Evolutionary conservation across 805 yeast genomes (phyloP), one percentile per base, ranked within the genome.

Genomic region (Maudiozyma serrabonitensis): DNA sequence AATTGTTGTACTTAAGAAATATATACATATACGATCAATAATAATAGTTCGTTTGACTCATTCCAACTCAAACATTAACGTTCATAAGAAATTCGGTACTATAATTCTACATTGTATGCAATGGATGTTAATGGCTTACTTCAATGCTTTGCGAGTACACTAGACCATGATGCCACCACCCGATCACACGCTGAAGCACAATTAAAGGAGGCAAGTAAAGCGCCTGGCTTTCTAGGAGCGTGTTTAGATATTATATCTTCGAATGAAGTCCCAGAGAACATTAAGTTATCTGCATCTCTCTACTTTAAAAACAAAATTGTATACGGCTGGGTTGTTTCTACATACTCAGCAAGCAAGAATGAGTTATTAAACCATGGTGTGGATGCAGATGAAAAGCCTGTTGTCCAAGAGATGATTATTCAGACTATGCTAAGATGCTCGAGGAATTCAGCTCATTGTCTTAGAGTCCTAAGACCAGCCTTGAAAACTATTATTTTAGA

Each of bases 181-280:
- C 79, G 95, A 56, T 73, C 71, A 46, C 77, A 78, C 46, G 93
- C 96, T 0, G 97, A 91, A 67, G 50, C 61, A 1, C 79, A 81
- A 56, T 75, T 90, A 46, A 75, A 75, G 50, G 72, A 74, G 57
- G 80, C 82, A 7, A 78, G 82, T 45, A 58, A 61, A 28, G 64
- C 74, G 3, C 79, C 85, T 1, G 95, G 95, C 5, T 90, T 90
- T 61, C 69, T 87, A 39, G 84, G 84, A 5, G 90, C 91, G 1
- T 86, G 95, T 64, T 69, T 91, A 44, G 91, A 87, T 61, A 82
- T 89, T 46, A 73, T 88, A 18, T 63, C 75, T 16, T 76, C 79
- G 19, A 67, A 68, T 6, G 78, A 75, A 16, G 80, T 75, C 15
- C 70, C 79, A 6, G 66, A 68, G 2, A 76, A 73, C 23, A 73